Conservation (phyloP, 352 stramenopile species). For the Pythium dissimile region DNA sequence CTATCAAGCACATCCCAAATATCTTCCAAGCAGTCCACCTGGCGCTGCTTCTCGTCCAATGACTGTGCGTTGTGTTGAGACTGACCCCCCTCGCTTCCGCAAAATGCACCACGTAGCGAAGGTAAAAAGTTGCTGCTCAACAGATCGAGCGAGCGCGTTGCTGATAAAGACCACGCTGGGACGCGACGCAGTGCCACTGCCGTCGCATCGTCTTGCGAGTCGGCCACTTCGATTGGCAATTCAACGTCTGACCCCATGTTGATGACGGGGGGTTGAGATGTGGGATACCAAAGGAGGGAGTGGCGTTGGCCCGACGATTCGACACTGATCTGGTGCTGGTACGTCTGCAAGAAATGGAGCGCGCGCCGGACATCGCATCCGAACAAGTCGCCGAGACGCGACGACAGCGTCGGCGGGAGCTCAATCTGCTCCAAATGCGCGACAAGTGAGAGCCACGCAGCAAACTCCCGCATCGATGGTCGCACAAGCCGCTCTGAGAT, state of each 20-base stretch:
- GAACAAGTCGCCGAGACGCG: slow-evolving; percentile 50
- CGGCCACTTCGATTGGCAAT: neutral
- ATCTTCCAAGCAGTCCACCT: slow-evolving; percentile 36
- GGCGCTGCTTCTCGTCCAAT: slow-evolving; percentile 32
- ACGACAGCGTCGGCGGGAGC: slow-evolving; percentile 29
- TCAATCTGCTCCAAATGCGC: slow-evolving; percentile 51
- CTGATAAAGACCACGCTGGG: slow-evolving; percentile 49
- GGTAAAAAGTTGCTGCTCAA: slow-evolving; percentile 55
- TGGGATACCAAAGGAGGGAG: slow-evolving; percentile 3
- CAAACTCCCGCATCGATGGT: slow-evolving; percentile 58
- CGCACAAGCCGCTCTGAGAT: slow-evolving; percentile 36
- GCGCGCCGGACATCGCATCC: slow-evolving; percentile 63
- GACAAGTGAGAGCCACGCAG: slow-evolving; percentile 60
- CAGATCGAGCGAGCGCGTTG: slow-evolving; percentile 47
- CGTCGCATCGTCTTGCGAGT: slow-evolving; percentile 18
- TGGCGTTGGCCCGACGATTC: neutral
- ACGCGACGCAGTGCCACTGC: slow-evolving; percentile 14
- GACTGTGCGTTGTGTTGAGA: neutral
- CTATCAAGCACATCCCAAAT: slow-evolving; percentile 46
- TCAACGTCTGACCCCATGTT: neutral
- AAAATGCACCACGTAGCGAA: slow-evolving; percentile 27
- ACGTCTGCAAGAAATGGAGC: slow-evolving; percentile 66
- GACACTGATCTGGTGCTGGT: slow-evolving; percentile 22
- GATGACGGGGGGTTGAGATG: neutral
- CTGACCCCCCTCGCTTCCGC: neutral